phyloP scores from a whole-genome alignment of 495 filamentous ascomycete genomes.

The Jackrogersella multiformis region DNA sequence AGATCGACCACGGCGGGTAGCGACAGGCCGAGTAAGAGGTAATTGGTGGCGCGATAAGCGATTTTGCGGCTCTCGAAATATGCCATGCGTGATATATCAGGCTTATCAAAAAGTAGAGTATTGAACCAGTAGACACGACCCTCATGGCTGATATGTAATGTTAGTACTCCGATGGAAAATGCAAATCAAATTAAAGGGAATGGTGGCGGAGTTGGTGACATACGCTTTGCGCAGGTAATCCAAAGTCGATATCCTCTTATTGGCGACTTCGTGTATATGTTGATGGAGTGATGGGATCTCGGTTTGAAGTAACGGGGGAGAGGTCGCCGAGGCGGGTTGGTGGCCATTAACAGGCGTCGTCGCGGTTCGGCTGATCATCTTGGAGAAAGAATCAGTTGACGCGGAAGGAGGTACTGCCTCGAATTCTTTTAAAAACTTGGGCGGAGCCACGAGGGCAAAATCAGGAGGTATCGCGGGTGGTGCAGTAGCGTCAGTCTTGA shows the following conservation, averaged over 20 bases:
- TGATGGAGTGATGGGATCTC: slow-evolving; percentile 66
- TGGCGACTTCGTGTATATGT: slow-evolving; percentile 87
- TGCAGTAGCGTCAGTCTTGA: slow-evolving; percentile 48
- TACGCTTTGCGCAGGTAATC: slow-evolving; percentile 93
- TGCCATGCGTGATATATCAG: slow-evolving; percentile 80
- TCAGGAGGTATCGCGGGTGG: slow-evolving; percentile 53
- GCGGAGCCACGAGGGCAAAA: slow-evolving; percentile 51
- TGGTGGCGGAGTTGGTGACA: slow-evolving; percentile 47
- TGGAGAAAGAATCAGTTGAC: slow-evolving; percentile 51
- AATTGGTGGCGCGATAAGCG: slow-evolving; percentile 86
- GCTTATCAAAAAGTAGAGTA: slow-evolving; percentile 87
- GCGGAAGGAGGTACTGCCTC: slow-evolving; percentile 48
- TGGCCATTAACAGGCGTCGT: slow-evolving; percentile 42
- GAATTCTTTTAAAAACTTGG: slow-evolving; percentile 49
- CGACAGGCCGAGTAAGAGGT: slow-evolving; percentile 90
- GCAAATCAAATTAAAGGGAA: neutral
- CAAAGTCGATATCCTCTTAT: slow-evolving; percentile 94
- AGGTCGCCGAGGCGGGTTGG: slow-evolving; percentile 45
- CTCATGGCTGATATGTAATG: slow-evolving; percentile 71
- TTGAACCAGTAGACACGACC: slow-evolving; percentile 98
- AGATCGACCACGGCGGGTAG: slow-evolving; percentile 89
- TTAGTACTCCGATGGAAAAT: slow-evolving; percentile 28
- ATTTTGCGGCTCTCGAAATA: slow-evolving; percentile 86
- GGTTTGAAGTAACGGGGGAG: slow-evolving; percentile 46
- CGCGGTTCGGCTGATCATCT: slow-evolving; percentile 55